Percentiles rank a stretch among this genome's conserved stretches.
Conservation (phyloP, 164 flowering plant species). For the Malania oleifera region DNA sequence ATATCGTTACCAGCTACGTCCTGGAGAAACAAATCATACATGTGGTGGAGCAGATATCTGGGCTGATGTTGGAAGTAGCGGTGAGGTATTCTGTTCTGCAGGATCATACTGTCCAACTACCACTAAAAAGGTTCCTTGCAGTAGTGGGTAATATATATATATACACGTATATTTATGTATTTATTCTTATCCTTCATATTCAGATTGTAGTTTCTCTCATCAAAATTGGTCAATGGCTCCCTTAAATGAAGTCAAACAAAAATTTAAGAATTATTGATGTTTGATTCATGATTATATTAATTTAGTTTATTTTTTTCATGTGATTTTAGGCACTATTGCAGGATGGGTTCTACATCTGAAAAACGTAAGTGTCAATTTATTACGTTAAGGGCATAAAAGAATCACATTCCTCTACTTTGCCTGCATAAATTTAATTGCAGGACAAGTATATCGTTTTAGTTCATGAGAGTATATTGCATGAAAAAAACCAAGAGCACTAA, state of each 20-base stretch:
- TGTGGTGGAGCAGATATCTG: constrained; percentile 84
- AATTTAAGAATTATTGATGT: background rate
- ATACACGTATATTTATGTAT: too few relatives aligned
- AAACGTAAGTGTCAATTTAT: constrained; percentile 55
- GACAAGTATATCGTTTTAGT: too few relatives aligned
- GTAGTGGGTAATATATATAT: too few relatives aligned
- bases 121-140: constrained; percentile 42
- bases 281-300: constrained; percentile 3
- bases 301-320: background rate
- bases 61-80: constrained; percentile 52
- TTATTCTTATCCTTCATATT: constrained; percentile 16
- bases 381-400: too few relatives aligned
- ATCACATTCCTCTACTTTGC: too few relatives aligned
- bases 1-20: too few relatives aligned
- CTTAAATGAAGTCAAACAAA: too few relatives aligned
- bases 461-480: too few relatives aligned
- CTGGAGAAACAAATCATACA: constrained; percentile 59
- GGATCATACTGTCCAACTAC: constrained; percentile 82
- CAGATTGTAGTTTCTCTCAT: background rate
- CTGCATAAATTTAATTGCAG: too few relatives aligned
- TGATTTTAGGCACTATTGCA: constrained; percentile 66
- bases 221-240: too few relatives aligned
- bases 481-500: too few relatives aligned
- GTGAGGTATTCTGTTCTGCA: constrained; percentile 61
- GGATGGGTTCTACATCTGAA: constrained; percentile 60